Evolutionary conservation across 2,329 filamentous ascomycete genomes (phyloP).

Genomic region (Pseudogymnoascus pannorum): DNA sequence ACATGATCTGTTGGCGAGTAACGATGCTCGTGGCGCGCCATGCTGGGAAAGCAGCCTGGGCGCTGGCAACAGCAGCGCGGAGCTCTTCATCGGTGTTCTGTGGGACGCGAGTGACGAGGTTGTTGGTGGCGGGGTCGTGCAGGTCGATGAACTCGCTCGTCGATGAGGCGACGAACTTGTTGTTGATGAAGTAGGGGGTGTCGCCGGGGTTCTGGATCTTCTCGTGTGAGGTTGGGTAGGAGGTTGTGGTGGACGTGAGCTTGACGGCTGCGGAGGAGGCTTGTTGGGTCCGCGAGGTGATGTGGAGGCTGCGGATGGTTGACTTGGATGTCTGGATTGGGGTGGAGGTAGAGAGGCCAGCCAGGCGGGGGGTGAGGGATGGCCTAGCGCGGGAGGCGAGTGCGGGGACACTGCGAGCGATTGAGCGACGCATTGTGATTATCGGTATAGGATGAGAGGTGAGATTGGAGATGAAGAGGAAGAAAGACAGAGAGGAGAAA

Average conservation of each 20-base stretch:
- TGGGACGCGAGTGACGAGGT: conserved; percentile 74
- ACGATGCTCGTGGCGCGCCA: conserved; percentile 70
- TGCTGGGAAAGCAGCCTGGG: conserved; percentile 64
- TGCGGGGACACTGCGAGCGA: conserved; percentile 24
- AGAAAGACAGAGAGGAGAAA: background rate
- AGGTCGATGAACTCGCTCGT: conserved; percentile 70
- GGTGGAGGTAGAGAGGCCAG: conserved; percentile 23
- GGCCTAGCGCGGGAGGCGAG: conserved; percentile 19
- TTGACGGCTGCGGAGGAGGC: conserved; percentile 33
- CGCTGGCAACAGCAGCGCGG: conserved; percentile 65
- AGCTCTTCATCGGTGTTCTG: conserved; percentile 75
- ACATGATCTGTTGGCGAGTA: conserved; percentile 76
- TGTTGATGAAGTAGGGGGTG: conserved; percentile 77
- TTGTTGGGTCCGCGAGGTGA: conserved; percentile 48
- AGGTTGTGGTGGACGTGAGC: conserved; percentile 47
- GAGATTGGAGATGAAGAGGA: background rate
- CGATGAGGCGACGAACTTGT: conserved; percentile 63
- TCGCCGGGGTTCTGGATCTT: conserved; percentile 59
- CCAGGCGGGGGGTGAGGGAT: conserved; percentile 18
- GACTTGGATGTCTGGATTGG: conserved; percentile 21
- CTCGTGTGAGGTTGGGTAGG: conserved; percentile 65
- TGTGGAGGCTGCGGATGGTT: conserved; percentile 48
- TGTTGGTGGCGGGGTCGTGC: conserved; percentile 77
- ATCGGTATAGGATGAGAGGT: background rate
- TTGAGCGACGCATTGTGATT: conserved; percentile 26